Evolutionary conservation across 1,284 basidiomycete species (phyloP), one percentile per base, ranked within the genome.

Genomic region (Cerioporus squamosus): DNA sequence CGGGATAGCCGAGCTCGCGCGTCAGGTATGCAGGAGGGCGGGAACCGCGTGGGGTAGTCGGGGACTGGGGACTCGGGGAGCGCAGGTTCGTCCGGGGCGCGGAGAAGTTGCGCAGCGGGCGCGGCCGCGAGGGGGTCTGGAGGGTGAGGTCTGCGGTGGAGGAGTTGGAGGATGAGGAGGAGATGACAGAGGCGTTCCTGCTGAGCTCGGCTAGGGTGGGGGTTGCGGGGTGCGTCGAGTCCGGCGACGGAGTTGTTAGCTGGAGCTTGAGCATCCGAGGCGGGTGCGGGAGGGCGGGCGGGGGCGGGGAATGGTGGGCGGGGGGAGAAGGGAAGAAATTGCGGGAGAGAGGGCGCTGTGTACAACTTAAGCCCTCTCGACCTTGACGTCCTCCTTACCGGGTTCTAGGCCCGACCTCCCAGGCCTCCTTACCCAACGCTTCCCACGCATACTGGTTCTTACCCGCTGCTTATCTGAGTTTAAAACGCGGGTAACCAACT

Each of bases 181-280:
- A 85, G 57, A 91, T 88, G 68, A 89, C 88, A 14, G 88, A 90
- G 6, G 88, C 81, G 77, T 90, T 90, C 70, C 89, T 82, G 76
- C 85, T 87, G 55, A 91, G 79, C 70, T 86, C 83, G 52, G 85
- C 84, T 47, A 88, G 78, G 1, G 80, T 77, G 10, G 80, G 77
- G 12, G 73, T 62, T 46, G 64, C 56, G 57, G 65, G 72, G 54
- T 64, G 68, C 12, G 70, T 59, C 45, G 72, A 61, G 29, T 75
- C 76, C 29, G 76, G 71, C 39, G 78, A 75, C 49, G 77, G 74
- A 18, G 71, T 68, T 5, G 75, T 66, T 56, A 74, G 69, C 64
- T 79, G 75, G 57, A 78, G 64, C 60, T 74, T 73, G 59, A 79
- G 73, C 80, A 83, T 82, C 52, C 68, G 61, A 62, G 59, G 56